These are phyloP conservation scores for Blastocystis sp. DNA, from an alignment of 352 stramenopile species.

Conservation along the genomic window DNA sequence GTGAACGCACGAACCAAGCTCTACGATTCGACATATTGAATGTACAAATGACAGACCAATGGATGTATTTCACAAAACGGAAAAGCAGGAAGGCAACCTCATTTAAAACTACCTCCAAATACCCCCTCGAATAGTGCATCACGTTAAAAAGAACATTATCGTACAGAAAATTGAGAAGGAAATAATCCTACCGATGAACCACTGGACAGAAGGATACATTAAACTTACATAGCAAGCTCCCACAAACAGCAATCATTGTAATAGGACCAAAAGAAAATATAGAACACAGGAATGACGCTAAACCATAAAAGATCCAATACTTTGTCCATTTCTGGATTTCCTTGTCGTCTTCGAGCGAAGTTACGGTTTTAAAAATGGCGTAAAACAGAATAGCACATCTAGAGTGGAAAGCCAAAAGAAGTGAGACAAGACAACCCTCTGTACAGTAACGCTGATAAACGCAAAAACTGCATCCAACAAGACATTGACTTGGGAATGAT, in stretches of 20 bases:
- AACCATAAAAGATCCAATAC: slow-evolving; percentile 42
- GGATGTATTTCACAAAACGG: not conserved
- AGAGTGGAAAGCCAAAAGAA: not conserved
- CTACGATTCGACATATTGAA: not conserved
- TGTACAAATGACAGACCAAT: not conserved
- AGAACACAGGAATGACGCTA: not conserved
- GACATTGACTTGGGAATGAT: not conserved
- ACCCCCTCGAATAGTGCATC: not conserved
- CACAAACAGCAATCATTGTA: not conserved
- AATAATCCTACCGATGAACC: not conserved
- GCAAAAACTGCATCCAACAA: slow-evolving; percentile 12
- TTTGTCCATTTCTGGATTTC: slow-evolving; percentile 1
- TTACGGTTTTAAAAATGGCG: slow-evolving; percentile 37
- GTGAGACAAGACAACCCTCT: not conserved
- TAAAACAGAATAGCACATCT: slow-evolving; percentile 41
- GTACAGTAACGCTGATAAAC: not conserved
- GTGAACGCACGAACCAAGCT: not conserved
- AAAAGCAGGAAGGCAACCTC: not conserved
- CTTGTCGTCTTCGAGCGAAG: slow-evolving; percentile 23
- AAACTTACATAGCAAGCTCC: slow-evolving; percentile 13
- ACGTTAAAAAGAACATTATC: slow-evolving; percentile 16
- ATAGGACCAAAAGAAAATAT: not conserved
- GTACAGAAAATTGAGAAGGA: slow-evolving; percentile 17
- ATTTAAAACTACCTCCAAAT: not conserved
- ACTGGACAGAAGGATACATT: not conserved